Evolutionary conservation across 1,284 basidiomycete species (phyloP), one percentile per base, ranked within the genome.

Genomic region (Agroathelia rolfsii): DNA sequence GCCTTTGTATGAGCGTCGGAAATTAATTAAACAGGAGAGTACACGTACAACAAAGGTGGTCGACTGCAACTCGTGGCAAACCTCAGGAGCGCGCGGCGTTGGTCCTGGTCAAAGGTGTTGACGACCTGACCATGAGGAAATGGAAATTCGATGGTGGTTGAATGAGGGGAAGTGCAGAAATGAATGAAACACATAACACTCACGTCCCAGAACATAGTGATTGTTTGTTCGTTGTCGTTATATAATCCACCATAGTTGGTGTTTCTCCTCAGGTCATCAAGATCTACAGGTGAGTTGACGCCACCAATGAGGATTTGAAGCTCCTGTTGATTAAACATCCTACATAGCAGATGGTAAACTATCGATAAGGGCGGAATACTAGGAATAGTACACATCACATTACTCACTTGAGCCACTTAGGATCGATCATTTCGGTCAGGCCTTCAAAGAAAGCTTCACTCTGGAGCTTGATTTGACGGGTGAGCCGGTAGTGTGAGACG

Each of bases 321-420:
- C 55, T 95, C 92, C 49, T 85, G 80, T 49, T 92, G 89, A 53
- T 94, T 90, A 60, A 95, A 96, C 86, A 95, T 92, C 26, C 87
- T 84, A 33, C 6, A 36, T 3, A 8, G 14, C 7, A 38, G 34
- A 43, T 12, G 24, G 10, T 10, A 22, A 30, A 21, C 11, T 23
- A 35, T 12, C 7, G 28, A 29, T 15, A 23, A 10, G 24, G 16
- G 15, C 13, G 12, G n/a, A 21, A 24, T 24, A 2, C 14, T 25
- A 20, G 3, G 4, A 12, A 23, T 28, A 12, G 13, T 11, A 14
- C 17, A 25, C 27, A 20, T 33, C 18, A 27, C 16, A 27, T 29
- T 30, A 58, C 69, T 23, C 28, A 82, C 82, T 79, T 67, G 18
- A 95, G 64, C 89, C 89, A 95, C 47, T 86, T 85, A 1, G 73